Evolutionary conservation across 768 basidiomycete species (phyloP).

Genomic region (Lactifluus volemus): DNA sequence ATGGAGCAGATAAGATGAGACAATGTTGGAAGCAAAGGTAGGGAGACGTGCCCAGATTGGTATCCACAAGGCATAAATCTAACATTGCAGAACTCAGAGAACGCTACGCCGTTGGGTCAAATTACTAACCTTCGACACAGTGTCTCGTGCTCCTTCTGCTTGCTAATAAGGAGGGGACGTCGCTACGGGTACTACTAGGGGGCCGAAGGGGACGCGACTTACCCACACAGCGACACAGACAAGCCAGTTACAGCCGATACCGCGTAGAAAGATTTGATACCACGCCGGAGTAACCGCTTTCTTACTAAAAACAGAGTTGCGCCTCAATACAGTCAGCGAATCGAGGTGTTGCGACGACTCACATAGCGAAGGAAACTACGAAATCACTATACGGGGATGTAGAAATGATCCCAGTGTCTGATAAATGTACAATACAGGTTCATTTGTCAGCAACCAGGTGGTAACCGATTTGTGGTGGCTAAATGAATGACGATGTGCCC

Average conservation of each 20-base stretch:
- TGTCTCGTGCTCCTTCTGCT: conserved; percentile 59
- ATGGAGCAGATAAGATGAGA: neutral
- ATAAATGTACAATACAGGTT: neutral
- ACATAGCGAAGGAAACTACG: conserved; percentile 51
- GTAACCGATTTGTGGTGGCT: neutral
- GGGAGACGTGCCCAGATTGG: conserved; percentile 56
- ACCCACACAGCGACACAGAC: conserved; percentile 71
- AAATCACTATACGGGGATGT: conserved; percentile 48
- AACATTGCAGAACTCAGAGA: neutral
- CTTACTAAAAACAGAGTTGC: conserved; percentile 29
- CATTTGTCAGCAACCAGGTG: neutral
- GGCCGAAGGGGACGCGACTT: conserved; percentile 21
- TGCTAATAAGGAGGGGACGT: conserved; percentile 36
- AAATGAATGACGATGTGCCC: conserved; percentile 20
- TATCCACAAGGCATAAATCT: conserved; percentile 61
- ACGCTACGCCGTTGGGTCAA: neutral
- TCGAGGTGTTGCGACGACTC: conserved; percentile 20
- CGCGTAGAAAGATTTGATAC: conserved; percentile 66
- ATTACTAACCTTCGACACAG: conserved; percentile 49
- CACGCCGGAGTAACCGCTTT: conserved; percentile 59
- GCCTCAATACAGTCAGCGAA: neutral
- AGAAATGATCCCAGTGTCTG: conserved; percentile 55
- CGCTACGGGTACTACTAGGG: neutral
- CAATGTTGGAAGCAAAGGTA: too few relatives aligned
- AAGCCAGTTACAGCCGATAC: conserved; percentile 72